Evolutionary conservation across 805 yeast genomes (phyloP), one percentile per base, ranked within the genome.

Genomic region (Cyberlindnera xylosilytica): DNA sequence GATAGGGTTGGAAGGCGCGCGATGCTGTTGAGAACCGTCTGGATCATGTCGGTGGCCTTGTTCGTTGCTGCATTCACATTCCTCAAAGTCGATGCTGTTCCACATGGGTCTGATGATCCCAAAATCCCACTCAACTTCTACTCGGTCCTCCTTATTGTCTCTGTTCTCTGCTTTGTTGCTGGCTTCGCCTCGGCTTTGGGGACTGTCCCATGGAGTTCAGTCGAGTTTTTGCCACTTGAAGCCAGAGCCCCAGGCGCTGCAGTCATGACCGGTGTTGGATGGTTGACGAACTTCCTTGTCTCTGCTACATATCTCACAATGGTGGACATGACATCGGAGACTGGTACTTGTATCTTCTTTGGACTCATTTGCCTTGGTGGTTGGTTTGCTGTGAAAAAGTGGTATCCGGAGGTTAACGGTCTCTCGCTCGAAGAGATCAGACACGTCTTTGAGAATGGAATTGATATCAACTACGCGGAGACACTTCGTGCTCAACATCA

Each of bases 1-100:
- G 85, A 79, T 51, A 57, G 59, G 31, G 52, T 74, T 44, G 86
- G 86, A 12, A 69, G 66, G 47, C 55, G 72, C 34, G 31, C 52
- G 4, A 69, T 76, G 57, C 62, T 79, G 20, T 57, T 79, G 40
- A 42, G 53, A 24, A 68, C 74, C 0, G 60, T 68, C 10, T 64
- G 70, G 67, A 50, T 70, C 6, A 66, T 69, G 69, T 53, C 65
- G 1, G 31, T 65, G 0, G 63, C 72, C 0, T 50, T 72, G 17
- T 36, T 64, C 3, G 28, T 62, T 20, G 58, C 69, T 11, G 55
- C 64, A 10, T 43, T 56, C 36, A 66, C 64, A 1, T 64, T 67
- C 32, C 16, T 29, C 10, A 38, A 44, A 20, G 45, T 42, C 5
- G 36, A 27, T 9, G 26, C 19, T 16, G 17, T 15, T 22, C 26